Base-by-base conservation (phyloP, 2,329 filamentous ascomycete species). In the Talaromyces albobiverticillius region DNA sequence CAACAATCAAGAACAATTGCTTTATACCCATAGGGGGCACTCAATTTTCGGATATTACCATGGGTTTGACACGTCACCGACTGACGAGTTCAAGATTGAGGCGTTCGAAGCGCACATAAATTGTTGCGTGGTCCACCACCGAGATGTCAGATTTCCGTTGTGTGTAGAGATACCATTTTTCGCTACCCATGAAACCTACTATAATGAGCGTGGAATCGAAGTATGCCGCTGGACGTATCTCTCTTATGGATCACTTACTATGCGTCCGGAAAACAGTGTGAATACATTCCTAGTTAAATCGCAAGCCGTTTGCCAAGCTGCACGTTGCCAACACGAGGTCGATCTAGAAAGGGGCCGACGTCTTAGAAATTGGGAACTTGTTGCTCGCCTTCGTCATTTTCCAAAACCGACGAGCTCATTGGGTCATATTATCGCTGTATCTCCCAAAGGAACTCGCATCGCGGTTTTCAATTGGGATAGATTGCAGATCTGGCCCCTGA, bases 391-490 rank as follows among this genome's bases (percentile, higher is more conserved):
- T 13, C 67, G 64, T 53, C 70, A 66, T 11, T 75, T 68, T 45
- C 60, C 62, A 20, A 60, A 66, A 36, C 55, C 66, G n/a, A 43
- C 56, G 16, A 73, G 65, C 25, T 72, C 70, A 4, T 60, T 73
- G 11, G 70, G 71, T 10, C 70, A 71, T n/a, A 62, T 67, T 23
- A 64, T 75, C 13, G 69, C 72, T 13, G 56, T 69, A 10, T 74
- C 72, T 2, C 59, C 54, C 8, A 23, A 46, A 4, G 70, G 71
- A 9, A 73, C 70, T 31, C 67, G 74, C 3, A 62, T 77, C 46
- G 74, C 73, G 3, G 64, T 75, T 29, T 69, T 69, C 4, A 71
- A 70, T 41, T 76, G 73, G 73, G 71, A 75, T 47, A 64, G 63
- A 1, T 53, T 76, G 18, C 70, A 71, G 14, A 54, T 77, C 23